phyloP scores from a whole-genome alignment of 805 yeast genomes.

The Yarrowia keelungensis region DNA sequence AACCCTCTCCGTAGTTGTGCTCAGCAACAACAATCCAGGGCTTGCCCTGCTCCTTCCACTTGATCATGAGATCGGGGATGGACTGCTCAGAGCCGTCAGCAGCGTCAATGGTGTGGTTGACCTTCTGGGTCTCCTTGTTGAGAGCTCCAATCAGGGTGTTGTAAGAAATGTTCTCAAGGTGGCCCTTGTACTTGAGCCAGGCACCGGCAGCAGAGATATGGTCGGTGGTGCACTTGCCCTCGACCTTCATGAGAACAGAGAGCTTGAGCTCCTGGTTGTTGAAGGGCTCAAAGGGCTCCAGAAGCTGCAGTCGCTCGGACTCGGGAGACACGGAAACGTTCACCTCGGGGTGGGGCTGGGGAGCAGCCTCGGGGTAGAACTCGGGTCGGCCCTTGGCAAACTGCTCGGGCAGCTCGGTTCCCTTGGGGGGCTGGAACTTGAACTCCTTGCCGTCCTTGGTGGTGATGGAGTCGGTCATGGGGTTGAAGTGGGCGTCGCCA shows the following conservation, averaged over 20 bases:
- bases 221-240: constrained; percentile 98
- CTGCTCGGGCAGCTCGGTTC: constrained; percentile 86
- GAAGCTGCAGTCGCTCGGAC: constrained; percentile 89
- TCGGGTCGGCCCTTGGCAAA: constrained; percentile 76
- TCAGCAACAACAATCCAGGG: constrained; percentile 98
- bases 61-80: constrained; percentile 96
- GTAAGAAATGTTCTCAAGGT: constrained; percentile 91
- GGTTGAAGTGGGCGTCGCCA: constrained; percentile 92
- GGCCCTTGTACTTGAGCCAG: constrained; percentile 98
- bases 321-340: constrained; percentile 76
- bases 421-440: constrained; percentile 80
- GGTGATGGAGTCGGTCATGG: constrained; percentile 82
- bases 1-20: constrained; percentile 98
- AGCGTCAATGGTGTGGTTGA: constrained; percentile 80
- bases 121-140: constrained; percentile 96
- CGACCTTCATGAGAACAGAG: constrained; percentile 83
- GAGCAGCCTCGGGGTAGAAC: constrained; percentile 76
- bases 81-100: constrained; percentile 76
- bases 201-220: constrained; percentile 99
- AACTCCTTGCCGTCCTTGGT: constrained; percentile 70
- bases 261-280: constrained; percentile 81
- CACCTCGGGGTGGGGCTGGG: constrained; percentile 66
- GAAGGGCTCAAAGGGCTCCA: constrained; percentile 91
- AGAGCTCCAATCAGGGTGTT: constrained; percentile 97
- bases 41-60: constrained; percentile 83